A percentile compares a stretch with the other conserved stretches of the same genome.
These are phyloP conservation scores for Begonia masoniana DNA, from an alignment of 306 rosid genomes.

Conservation along the genomic window DNA sequence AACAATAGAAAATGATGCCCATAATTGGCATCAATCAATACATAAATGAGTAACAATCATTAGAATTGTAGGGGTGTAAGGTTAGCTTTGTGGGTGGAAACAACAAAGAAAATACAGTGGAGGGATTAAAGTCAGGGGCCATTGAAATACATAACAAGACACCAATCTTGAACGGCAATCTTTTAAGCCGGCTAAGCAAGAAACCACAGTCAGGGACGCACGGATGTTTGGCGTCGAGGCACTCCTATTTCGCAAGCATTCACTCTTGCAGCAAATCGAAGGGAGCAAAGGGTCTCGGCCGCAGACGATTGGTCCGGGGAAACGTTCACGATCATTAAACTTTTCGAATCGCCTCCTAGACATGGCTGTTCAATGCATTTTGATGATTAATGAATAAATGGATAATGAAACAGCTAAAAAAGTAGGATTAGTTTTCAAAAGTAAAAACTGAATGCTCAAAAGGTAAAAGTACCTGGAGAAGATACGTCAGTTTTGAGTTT, in stretches of 20 bases:
- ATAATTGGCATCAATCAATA: too few relatives aligned
- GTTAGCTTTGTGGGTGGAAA: too few relatives aligned
- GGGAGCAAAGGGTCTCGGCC: conserved; percentile 82
- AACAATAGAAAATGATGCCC: too few relatives aligned
- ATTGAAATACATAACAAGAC: too few relatives aligned
- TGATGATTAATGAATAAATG: not conserved
- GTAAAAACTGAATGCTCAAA: not conserved
- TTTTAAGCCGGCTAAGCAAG: conserved; percentile 17
- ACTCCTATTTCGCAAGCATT: conserved; percentile 84
- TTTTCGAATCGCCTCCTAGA: conserved; percentile 89
- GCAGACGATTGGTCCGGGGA: conserved; percentile 77
- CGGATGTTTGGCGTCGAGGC: conserved; percentile 60
- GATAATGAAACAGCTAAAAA: not conserved
- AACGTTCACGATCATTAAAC: conserved; percentile 80
- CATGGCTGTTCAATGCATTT: conserved; percentile 56
- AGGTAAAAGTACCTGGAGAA: conserved; percentile 59
- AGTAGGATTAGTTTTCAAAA: not conserved
- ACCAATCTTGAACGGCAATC: too few relatives aligned
- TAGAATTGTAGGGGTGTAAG: too few relatives aligned
- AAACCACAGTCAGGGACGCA: conserved; percentile 36
- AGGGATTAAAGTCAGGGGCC: too few relatives aligned
- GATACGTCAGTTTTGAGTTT: conserved; percentile 83
- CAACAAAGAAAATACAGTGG: too few relatives aligned
- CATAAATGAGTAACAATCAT: too few relatives aligned
- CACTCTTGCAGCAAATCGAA: conserved; percentile 84